Conservation (phyloP, 495 filamentous ascomycete species). For the Cryomyces minteri region DNA sequence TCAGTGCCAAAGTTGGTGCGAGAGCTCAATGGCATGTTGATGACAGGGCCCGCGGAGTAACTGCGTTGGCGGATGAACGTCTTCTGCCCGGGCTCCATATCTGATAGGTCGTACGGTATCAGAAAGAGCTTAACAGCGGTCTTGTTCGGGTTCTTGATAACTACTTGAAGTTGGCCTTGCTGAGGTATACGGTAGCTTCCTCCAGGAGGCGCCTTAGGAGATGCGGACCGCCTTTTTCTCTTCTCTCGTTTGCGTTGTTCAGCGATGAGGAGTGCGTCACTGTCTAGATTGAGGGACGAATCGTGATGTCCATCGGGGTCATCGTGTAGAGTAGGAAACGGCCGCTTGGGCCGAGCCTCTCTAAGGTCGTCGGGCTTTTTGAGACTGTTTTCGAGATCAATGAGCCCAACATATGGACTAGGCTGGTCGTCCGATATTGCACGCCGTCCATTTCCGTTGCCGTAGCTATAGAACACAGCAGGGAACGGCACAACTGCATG, state of each 20-base stretch:
- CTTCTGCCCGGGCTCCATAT: conserved; percentile 89
- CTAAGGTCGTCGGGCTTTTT: conserved; percentile 23
- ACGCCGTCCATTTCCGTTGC: conserved; percentile 38
- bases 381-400: conserved; percentile 76
- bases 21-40: conserved; percentile 40
- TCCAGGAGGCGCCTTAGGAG: conserved; percentile 54
- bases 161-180: conserved; percentile 87
- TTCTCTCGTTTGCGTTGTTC: conserved; percentile 31
- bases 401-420: conserved; percentile 87
- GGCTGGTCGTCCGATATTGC: conserved; percentile 58
- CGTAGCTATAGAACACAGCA: conserved; percentile 91
- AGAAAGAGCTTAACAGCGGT: conserved; percentile 91
- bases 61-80: conserved; percentile 93
- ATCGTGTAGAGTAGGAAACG: too few species aligned
- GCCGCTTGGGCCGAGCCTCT: conserved; percentile 25
- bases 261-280: conserved; percentile 5
- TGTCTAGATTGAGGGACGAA: conserved; percentile 4
- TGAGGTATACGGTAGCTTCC: conserved; percentile 91
- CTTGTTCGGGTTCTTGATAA: conserved; percentile 94
- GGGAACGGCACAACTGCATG: conserved; percentile 90
- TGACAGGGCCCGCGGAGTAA: conserved; percentile 75
- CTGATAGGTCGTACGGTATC: conserved; percentile 85
- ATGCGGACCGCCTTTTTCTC: conserved; percentile 36
- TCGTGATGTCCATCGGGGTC: conserved; percentile 17
- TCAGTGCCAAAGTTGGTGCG: conserved; percentile 28